Base-by-base conservation (phyloP, 495 filamentous ascomycete species). In the Letharia columbiana region DNA sequence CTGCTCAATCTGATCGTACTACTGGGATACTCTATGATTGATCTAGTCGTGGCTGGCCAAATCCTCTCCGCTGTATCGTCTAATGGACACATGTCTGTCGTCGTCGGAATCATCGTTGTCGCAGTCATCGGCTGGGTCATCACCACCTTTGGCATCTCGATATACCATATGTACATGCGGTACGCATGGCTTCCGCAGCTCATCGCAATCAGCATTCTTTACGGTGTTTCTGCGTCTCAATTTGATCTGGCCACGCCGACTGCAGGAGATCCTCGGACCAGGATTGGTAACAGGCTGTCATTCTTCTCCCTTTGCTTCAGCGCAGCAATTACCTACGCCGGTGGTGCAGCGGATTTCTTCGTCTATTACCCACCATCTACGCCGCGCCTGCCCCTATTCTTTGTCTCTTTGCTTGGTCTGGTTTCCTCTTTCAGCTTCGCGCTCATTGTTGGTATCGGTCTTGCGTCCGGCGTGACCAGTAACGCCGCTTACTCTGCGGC, bases 121-220 rank as follows among this genome's bases (percentile, higher is more conserved):
- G 84, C 86, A 1, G 66, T 91, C 57, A 84, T 91, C 60, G 81
- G 81, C 40, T 89, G 84, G 85, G 75, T 79, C 0, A 80, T 92
- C 33, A 84, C 88, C 1, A 89, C 86, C 3, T 90, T 91, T 75
- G 89, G 89, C 8, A 90, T 90, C 73, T 78, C 80, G 65, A 77
- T 86, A 54, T 90, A 90, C 73, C 87, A 90, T 67, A 79, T 79
- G 64, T 92, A 89, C 73, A 86, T 90, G 78, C 86, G 84, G 73
- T 87, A 85, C 67, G 87, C 87, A 2, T 90, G 87, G 75, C 71
- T 91, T 28, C 87, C 88, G 7, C 87, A 89, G 72, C 65, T 88
- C 15, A 76, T 88, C 15, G 84, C 86, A 3, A 73, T 88, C 18
- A 84, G 82, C 69, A 86, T 90, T 50, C 79, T 92, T 0, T 84